A percentile compares a stretch with the other conserved stretches of the same genome.
phyloP scores from a whole-genome alignment of 2,329 filamentous ascomycete species.

The Neoscytalidium dimidiatum region DNA sequence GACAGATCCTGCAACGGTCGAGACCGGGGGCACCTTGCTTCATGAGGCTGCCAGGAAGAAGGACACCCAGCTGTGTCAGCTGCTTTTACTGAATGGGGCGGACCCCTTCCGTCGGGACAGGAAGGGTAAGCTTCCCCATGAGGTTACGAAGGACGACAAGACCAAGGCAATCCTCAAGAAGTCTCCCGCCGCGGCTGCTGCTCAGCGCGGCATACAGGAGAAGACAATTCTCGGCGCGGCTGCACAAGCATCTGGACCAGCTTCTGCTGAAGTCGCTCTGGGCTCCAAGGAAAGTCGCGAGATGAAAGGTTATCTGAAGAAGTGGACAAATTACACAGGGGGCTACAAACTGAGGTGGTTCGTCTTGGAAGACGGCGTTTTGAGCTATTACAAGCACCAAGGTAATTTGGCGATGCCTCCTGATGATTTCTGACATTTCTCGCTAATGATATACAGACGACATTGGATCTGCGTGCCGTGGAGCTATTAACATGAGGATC shows the following conservation, averaged over 20 bases:
- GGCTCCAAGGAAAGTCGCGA: constrained; percentile 86
- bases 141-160: constrained; percentile 92
- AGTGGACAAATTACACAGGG: constrained; percentile 98
- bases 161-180: constrained; percentile 88
- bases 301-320: constrained; percentile 98
- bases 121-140: constrained; percentile 92
- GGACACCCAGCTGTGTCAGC: constrained; percentile 84
- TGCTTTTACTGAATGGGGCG: constrained; percentile 88
- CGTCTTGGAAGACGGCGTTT: constrained; percentile 91
- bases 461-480: constrained; percentile 90
- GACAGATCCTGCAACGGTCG: constrained; percentile 74
- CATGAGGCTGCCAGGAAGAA: constrained; percentile 90
- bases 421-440: not conserved
- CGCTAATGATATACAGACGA: constrained; percentile 61
- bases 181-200: constrained; percentile 90
- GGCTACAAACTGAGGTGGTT: constrained; percentile 98
- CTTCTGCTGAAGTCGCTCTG: constrained; percentile 58
- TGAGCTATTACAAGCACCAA: constrained; percentile 99
- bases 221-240: constrained; percentile 88
- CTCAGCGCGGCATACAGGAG: constrained; percentile 94
- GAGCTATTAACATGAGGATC: constrained; percentile 98
- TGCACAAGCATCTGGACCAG: constrained; percentile 56
- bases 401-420: constrained; percentile 38
- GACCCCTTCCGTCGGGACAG: constrained; percentile 95
- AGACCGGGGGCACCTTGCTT: constrained; percentile 85